Conservation (phyloP, 495 filamentous ascomycete species). For the Aspergillus avenaceus region DNA sequence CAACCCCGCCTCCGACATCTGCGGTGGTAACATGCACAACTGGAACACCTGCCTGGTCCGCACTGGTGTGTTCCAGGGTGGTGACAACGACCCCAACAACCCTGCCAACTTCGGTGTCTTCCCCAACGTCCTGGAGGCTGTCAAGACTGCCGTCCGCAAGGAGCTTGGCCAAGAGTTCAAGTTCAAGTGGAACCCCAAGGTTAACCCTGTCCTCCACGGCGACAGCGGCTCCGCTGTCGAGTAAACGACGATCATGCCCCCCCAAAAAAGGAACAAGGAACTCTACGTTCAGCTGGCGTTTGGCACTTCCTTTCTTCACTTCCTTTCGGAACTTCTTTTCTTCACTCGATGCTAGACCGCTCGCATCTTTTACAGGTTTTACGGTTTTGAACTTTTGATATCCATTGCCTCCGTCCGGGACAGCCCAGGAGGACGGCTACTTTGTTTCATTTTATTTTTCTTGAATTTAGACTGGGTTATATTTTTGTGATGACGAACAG, state of each 20-base stretch:
- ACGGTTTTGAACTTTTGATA: constrained; percentile 29
- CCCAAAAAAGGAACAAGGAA: constrained; percentile 9
- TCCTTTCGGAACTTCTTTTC: neutral
- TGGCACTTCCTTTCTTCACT: constrained; percentile 6
- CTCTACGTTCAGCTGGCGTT: constrained; percentile 5
- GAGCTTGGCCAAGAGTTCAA: constrained; percentile 55
- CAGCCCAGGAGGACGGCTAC: constrained; percentile 1
- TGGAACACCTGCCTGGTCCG: constrained; percentile 74
- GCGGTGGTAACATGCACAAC: constrained; percentile 76
- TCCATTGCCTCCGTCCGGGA: constrained; percentile 22
- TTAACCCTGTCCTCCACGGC: constrained; percentile 63
- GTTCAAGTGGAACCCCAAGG: constrained; percentile 54
- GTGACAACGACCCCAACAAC: constrained; percentile 54
- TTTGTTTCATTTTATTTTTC: constrained; percentile 8
- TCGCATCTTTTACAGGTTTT: constrained; percentile 3
- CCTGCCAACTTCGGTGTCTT: constrained; percentile 57
- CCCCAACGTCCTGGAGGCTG: constrained; percentile 51
- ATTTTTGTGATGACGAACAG: constrained; percentile 13
- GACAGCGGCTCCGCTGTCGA: constrained; percentile 51
- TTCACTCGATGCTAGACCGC: neutral
- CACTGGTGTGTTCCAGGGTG: constrained; percentile 57
- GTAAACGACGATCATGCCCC: constrained; percentile 28
- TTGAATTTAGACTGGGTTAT: constrained; percentile 16
- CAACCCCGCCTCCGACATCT: constrained; percentile 74
- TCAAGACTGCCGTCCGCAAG: constrained; percentile 50